Base-by-base conservation (phyloP, 768 basidiomycete genomes). In the Asterophora lycoperdoides region DNA sequence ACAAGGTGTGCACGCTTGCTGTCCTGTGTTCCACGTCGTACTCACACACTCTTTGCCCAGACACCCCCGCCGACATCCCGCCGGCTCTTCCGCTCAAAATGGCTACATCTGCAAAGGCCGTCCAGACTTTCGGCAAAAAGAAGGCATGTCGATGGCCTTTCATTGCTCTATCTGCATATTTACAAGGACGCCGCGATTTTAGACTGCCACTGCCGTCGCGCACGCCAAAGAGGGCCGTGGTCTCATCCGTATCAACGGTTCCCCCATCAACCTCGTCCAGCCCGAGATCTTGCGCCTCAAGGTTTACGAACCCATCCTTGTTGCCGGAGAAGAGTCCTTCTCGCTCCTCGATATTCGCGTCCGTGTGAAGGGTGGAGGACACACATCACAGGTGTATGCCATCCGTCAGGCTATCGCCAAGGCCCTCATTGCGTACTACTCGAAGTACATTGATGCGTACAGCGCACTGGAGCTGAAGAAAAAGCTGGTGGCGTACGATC, bases 71-170 rank as follows among this genome's bases (percentile, higher is more conserved):
- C 59, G 56, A 56, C 59, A 56, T 50, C 47, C 48, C 52, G 52
- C 57, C 60, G 58, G 62, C 58, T 59, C 57, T 63, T 60, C 54
- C 17, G 48, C 57, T 58, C 64, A 81, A 74, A 71, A 90, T 89
- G 87, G 80, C 68, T 57, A 71, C 84, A 60, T 78, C 86, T 65
- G 70, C 72, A 57, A 90, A 91, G 76, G 92, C 94, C 76, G 95
- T 98, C 60, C 95, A 97, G 70, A 95, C 92, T 56, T 98, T 98
- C 75, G 95, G 95, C 73, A 98, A 98, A 91, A 98, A 98, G 86
- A 97, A 97, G 89, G 92, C 81, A 68, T 56, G 81, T 64, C 43
- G 28, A 30, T 23, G n/a, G 15, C n/a, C 11, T 54, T 44, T 33
- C 45, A 20, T 46, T n/a, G 37, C 44, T 54, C 33, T 53, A 39